Conservation (phyloP, 108 stramenopile species). For the Skeletonema grethae region DNA sequence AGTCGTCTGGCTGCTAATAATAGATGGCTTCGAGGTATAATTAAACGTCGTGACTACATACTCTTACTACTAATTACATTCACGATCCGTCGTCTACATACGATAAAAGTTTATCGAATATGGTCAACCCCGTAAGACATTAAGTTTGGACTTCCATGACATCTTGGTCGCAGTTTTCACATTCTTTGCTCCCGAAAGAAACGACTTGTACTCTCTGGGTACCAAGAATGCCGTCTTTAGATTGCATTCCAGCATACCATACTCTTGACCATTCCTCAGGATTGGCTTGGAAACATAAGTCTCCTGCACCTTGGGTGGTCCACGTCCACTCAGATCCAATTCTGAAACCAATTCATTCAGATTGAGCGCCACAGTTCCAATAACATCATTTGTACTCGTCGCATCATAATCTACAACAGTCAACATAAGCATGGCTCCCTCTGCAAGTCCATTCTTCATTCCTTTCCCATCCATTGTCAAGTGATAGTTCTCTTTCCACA, state of each 20-base stretch:
- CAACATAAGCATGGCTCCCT: slow-evolving; percentile 54
- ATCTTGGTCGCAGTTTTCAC: slow-evolving; percentile 3
- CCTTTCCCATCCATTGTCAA: slow-evolving; percentile 35
- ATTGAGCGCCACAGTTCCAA: slow-evolving; percentile 60
- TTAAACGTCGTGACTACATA: not conserved
- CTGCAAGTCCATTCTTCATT: slow-evolving; percentile 9
- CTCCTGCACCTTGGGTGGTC: slow-evolving; percentile 14
- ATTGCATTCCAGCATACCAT: slow-evolving; percentile 41
- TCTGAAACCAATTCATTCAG: slow-evolving; percentile 44
- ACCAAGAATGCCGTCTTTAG: slow-evolving; percentile 30
- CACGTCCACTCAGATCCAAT: slow-evolving; percentile 5
- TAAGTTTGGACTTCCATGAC: not conserved
- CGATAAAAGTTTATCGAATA: not conserved
- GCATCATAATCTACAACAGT: slow-evolving; percentile 62
- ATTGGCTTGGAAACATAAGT: slow-evolving; percentile 31
- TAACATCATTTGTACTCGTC: slow-evolving; percentile 50
- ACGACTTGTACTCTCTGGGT: slow-evolving; percentile 30
- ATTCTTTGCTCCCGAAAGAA: slow-evolving; percentile 16
- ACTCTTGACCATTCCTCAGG: slow-evolving; percentile 41
- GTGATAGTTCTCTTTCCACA: slow-evolving; percentile 48
- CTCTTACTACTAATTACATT: not conserved
- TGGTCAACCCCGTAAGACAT: not conserved
- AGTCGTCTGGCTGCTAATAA: not conserved
- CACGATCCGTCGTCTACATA: not conserved
- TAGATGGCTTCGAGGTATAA: not conserved